Conservation (phyloP, 495 filamentous ascomycete species). For the Podospora didyma region DNA sequence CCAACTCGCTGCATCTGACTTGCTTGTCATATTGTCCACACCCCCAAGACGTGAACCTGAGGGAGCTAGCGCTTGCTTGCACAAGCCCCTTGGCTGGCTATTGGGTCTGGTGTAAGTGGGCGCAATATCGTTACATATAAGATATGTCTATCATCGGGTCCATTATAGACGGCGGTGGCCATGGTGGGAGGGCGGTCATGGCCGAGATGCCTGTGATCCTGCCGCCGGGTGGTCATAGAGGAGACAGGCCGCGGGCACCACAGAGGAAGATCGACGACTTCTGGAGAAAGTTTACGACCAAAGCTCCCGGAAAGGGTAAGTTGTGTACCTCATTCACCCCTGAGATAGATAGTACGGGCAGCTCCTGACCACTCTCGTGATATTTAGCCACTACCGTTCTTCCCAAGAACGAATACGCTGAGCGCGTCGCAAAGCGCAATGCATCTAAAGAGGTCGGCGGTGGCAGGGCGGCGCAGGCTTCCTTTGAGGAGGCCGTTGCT, state of each 20-base stretch:
- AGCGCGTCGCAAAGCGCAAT: slow-evolving; percentile 60
- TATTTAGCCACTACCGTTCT: slow-evolving; percentile 60
- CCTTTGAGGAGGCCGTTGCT: slow-evolving; percentile 68
- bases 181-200: slow-evolving; percentile 13
- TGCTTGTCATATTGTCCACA: no score
- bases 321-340: background rate
- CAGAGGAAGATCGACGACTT: slow-evolving; percentile 72
- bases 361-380: background rate
- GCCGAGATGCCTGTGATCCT: slow-evolving; percentile 18
- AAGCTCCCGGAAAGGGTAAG: slow-evolving; percentile 51
- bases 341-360: no score
- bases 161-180: background rate
- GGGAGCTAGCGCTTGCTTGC: no score
- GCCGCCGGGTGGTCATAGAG: background rate
- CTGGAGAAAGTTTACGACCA: slow-evolving; percentile 73
- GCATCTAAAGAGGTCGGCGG: slow-evolving; percentile 27
- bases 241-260: slow-evolving; percentile 44
- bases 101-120: no score
- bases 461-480: slow-evolving; percentile 44
- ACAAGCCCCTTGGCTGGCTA: no score
- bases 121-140: no score
- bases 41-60: no score
- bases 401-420: slow-evolving; percentile 68
- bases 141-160: background rate
- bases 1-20: no score